Conservation (phyloP, 2,329 filamentous ascomycete genomes). For the Paecilomyces niveus region DNA sequence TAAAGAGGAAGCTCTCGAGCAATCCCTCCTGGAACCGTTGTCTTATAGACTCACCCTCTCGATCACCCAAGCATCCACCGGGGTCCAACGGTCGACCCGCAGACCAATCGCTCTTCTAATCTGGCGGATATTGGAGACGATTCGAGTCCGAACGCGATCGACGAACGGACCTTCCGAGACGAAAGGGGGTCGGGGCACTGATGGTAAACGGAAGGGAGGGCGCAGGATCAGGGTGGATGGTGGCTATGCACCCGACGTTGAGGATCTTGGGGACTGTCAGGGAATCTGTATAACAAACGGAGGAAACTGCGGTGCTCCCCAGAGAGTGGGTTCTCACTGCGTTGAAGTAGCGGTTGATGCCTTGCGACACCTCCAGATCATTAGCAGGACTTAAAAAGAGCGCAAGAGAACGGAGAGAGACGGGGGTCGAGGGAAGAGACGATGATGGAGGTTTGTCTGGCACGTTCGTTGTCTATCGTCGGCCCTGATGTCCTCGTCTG, state of each 20-base stretch:
- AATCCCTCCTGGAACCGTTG: not conserved
- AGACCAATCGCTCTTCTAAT: not conserved
- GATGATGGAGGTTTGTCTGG: constrained; percentile 6
- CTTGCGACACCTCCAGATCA: not conserved
- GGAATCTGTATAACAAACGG: not conserved
- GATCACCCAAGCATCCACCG: not conserved
- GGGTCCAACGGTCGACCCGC: not conserved
- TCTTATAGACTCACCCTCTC: not conserved
- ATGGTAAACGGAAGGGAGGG: not conserved
- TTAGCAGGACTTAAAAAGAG: not conserved
- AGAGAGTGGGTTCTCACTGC: not conserved
- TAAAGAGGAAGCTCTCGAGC: not conserved
- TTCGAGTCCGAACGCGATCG: not conserved
- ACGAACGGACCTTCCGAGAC: constrained; percentile 1
- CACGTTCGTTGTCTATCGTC: not conserved
- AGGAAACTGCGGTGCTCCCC: not conserved
- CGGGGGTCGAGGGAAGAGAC: constrained; percentile 5
- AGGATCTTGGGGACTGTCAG: not conserved
- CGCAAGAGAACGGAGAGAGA: not conserved
- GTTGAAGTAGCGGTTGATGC: not conserved
- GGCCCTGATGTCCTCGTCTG: not conserved
- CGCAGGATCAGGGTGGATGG: not conserved
- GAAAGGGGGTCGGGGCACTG: constrained; percentile 4
- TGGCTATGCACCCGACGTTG: not conserved
- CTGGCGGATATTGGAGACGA: not conserved